Conservation (phyloP, 2,329 filamentous ascomycete genomes). For the Curvularia hawaiiensis region DNA sequence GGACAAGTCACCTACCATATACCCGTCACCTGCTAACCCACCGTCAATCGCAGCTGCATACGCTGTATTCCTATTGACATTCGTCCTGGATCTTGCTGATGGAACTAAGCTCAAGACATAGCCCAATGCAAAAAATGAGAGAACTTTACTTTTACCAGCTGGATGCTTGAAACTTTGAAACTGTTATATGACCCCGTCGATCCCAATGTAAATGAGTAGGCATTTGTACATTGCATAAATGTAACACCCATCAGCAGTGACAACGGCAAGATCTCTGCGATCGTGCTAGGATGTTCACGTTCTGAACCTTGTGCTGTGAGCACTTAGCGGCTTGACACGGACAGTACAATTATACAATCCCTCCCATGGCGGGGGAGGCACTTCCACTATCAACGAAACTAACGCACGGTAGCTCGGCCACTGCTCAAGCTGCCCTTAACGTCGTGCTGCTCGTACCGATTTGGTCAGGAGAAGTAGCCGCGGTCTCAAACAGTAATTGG, state of each 20-base stretch:
- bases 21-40: constrained; percentile 54
- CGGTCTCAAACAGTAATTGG: constrained; percentile 32
- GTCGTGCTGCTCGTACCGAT: constrained; percentile 52
- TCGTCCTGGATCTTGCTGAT: constrained; percentile 58
- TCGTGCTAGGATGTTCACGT: constrained; percentile 46
- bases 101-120: constrained; percentile 55
- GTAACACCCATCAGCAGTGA: constrained; percentile 50
- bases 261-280: constrained; percentile 46
- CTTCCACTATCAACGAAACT: too few relatives aligned
- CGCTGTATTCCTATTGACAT: constrained; percentile 56
- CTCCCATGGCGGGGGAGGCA: too few relatives aligned
- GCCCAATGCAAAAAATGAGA: constrained; percentile 44
- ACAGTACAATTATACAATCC: constrained; percentile 16
- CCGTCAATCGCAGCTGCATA: constrained; percentile 53
- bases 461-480: constrained; percentile 55
- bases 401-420: too few relatives aligned
- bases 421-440: constrained; percentile 41
- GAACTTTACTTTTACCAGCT: constrained; percentile 52
- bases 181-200: constrained; percentile 56
- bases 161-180: constrained; percentile 57
- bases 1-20: constrained; percentile 47
- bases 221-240: constrained; percentile 28
- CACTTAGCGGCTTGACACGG: constrained; percentile 54
- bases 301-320: constrained; percentile 52
- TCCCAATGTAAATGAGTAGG: constrained; percentile 53